Evolutionary conservation across 2,329 filamentous ascomycete species (phyloP).

Genomic region (Stagonosporopsis tanaceti): DNA sequence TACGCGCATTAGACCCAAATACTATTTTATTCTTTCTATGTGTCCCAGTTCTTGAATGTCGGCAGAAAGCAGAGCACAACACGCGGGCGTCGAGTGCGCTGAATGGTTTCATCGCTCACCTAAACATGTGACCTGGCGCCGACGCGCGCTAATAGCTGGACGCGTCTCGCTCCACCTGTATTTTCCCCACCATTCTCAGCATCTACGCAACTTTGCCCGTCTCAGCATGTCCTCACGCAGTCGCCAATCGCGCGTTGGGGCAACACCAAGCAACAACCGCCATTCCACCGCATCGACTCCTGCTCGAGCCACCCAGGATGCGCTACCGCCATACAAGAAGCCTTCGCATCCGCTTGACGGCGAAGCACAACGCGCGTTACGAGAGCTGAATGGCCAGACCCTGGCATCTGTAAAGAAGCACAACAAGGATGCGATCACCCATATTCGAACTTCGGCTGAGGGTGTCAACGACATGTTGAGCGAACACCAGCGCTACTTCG

Average conservation of each 20-base stretch:
- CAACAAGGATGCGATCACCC: conserved; percentile 55
- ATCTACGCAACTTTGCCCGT: not conserved
- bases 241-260: conserved; percentile 27
- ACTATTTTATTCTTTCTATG: not conserved
- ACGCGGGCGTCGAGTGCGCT: no score
- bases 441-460: conserved; percentile 59
- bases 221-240: conserved; percentile 35
- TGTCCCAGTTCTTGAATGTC: not conserved
- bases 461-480: conserved; percentile 65
- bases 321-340: conserved; percentile 62
- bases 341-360: conserved; percentile 61
- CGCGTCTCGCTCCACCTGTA: conserved; percentile 10
- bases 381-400: conserved; percentile 53
- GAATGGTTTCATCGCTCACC: no score
- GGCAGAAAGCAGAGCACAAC: not conserved
- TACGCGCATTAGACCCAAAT: conserved; percentile 6
- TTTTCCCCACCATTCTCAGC: not conserved
- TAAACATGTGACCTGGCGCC: conserved; percentile 24
- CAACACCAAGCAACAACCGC: conserved; percentile 28
- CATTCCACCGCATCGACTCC: conserved; percentile 22
- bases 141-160: conserved; percentile 15
- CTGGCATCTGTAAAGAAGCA: conserved; percentile 58
- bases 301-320: conserved; percentile 21
- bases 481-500: conserved; percentile 49
- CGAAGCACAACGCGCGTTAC: conserved; percentile 56